Percentiles rank a stretch among this genome's conserved stretches.
These are phyloP conservation scores for Chloris gayana DNA, from an alignment of 176 grass and related monocot genomes.

Conservation along the genomic window DNA sequence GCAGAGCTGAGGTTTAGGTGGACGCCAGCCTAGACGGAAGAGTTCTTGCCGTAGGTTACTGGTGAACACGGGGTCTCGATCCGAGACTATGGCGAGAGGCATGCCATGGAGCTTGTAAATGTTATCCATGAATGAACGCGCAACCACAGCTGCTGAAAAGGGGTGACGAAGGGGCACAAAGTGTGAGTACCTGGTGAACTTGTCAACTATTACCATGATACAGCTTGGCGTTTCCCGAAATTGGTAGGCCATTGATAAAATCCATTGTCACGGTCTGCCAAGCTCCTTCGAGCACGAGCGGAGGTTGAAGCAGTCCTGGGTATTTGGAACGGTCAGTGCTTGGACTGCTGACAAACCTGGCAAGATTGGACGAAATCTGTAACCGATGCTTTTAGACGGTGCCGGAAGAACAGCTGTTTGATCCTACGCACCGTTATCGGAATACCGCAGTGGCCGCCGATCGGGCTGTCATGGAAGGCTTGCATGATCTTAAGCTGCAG, in stretches of 20 bases:
- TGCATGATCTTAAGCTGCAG: no score
- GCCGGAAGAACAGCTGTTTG: no score
- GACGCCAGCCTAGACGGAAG: background rate
- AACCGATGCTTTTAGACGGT: no score
- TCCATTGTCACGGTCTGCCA: background rate
- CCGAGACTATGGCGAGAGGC: background rate
- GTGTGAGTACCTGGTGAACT: background rate
- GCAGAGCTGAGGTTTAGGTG: background rate
- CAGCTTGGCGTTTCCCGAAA: no score
- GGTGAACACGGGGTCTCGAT: background rate
- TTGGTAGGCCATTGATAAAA: background rate
- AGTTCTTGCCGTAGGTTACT: background rate
- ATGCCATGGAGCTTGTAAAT: background rate
- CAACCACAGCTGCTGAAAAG: background rate
- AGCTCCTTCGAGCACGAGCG: background rate
- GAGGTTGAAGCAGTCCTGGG: background rate
- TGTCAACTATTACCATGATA: background rate
- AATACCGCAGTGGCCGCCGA: no score
- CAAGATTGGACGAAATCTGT: no score
- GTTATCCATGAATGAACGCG: background rate
- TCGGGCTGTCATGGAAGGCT: no score
- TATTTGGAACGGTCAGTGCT: background rate
- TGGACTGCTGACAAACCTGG: background rate
- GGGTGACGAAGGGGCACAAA: background rate
- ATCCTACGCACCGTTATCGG: no score